Conservation (phyloP, 371 early-diverging fungal genomes). For the Sporodiniella umbellata region DNA sequence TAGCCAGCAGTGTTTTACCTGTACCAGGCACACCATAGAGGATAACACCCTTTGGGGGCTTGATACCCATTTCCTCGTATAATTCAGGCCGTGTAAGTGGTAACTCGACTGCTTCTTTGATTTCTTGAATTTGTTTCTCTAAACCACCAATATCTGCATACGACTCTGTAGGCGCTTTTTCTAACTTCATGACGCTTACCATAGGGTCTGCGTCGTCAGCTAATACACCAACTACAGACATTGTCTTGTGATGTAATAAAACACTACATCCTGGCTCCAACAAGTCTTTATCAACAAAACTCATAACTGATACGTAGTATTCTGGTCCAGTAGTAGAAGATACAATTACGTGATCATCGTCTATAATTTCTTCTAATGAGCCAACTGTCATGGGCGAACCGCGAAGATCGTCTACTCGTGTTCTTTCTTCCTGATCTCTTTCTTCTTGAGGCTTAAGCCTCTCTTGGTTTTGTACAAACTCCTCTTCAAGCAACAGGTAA, state of each 20-base stretch:
- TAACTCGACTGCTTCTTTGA: constrained; percentile 99
- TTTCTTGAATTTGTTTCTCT: constrained; percentile 99
- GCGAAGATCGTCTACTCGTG: constrained; percentile 95
- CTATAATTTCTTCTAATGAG: constrained; percentile 99
- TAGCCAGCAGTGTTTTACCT: constrained; percentile 99
- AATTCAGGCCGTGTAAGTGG: constrained; percentile 99
- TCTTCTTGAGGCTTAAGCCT: constrained; percentile 94
- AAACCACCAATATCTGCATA: constrained; percentile 99
- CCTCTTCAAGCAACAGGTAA: constrained; percentile 96
- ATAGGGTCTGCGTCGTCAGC: constrained; percentile 98
- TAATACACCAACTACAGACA: constrained; percentile 96
- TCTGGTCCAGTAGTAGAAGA: constrained; percentile 96
- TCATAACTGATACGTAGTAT: constrained; percentile 97
- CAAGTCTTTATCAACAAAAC: constrained; percentile 99
- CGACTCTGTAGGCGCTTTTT: constrained; percentile 99
- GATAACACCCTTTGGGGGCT: constrained; percentile 99
- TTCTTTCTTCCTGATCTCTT: constrained; percentile 90
- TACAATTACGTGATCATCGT: constrained; percentile 99
- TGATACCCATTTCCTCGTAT: constrained; percentile 99
- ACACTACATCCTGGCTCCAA: constrained; percentile 99
- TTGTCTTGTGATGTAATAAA: constrained; percentile 95
- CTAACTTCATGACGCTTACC: constrained; percentile 99
- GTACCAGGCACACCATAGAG: constrained; percentile 99
- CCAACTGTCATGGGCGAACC: constrained; percentile 99
- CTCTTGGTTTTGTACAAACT: constrained; percentile 98